Evolutionary conservation across 2,329 filamentous ascomycete species (phyloP), one percentile per base, ranked within the genome.

Genomic region (Pestalotiopsis sp.): DNA sequence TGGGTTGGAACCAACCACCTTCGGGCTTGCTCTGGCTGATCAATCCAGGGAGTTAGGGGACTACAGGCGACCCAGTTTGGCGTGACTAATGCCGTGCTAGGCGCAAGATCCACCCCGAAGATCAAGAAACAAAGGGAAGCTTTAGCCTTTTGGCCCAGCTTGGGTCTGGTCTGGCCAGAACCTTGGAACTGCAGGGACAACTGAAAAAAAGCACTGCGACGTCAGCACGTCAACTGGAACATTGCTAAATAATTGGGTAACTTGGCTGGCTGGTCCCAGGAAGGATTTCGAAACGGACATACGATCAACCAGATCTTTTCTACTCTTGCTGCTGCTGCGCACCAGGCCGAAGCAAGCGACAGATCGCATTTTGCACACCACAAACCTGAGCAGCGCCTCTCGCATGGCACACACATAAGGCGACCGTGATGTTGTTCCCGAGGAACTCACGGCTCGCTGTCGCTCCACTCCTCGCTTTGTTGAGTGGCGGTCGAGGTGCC

Each of bases 351-450:
- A n/a, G 20, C 17, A 52, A n/a, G n/a, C 41, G 41, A 49, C 41
- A 52, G 4, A 52, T n/a, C 45, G 20, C 9, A 52, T 45, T 45
- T 13, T 45, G 41, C 13, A 45, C 17, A 45, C 41, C 41, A 14
- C 45, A 20, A 5, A 52, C 14, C 25, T 59, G 57, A 59, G 11
- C n/a, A 59, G 27, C 59, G 17, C 59, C 17, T 13, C 17, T 14
- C 31, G 36, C 59, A 62, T 62, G 59, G 59, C 59, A 40, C n/a
- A 7, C 31, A 7, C 31, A 13, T 17, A 36, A 62, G 27, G 59
- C 59, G 59, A 36, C 40, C 38, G 40, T 20, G 38, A 64, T 64
- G 61, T 64, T 45, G 61, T 52, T 64, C 61, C 61, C 49, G 61
- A 49, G 61, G 61, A 25, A 52, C 61, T 14, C 27, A 27, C 57